Percentiles rank a stretch among this genome's conserved stretches.
Conservation (phyloP, 768 basidiomycete genomes). For the Auriscalpium orientale region DNA sequence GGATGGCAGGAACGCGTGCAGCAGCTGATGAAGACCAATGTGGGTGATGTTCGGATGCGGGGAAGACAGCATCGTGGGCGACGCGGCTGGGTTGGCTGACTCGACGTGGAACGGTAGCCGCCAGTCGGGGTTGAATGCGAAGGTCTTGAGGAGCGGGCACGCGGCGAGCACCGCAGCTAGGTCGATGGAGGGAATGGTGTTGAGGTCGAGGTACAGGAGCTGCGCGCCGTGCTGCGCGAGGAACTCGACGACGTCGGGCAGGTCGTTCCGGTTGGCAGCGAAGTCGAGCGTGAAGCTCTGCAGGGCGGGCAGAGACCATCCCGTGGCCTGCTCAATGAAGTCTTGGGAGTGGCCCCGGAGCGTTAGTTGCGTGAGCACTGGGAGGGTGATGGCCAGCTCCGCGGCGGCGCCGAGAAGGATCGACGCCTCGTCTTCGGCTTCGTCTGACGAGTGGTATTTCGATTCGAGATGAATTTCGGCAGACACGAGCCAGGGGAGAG, state of each 20-base stretch:
- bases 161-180: constrained; percentile 52
- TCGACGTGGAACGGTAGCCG: constrained; percentile 28
- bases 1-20: constrained; percentile 57
- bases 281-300: constrained; percentile 51
- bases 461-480: constrained; percentile 45
- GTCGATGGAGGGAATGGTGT: constrained; percentile 49
- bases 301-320: constrained; percentile 61
- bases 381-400: constrained; percentile 45
- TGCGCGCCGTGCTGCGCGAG: constrained; percentile 48
- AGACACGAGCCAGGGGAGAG: constrained; percentile 48
- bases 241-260: constrained; percentile 55
- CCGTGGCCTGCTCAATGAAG: constrained; percentile 61
- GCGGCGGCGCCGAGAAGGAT: constrained; percentile 52
- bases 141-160: constrained; percentile 53
- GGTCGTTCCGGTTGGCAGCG: constrained; percentile 34
- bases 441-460: neutral
- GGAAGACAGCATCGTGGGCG: constrained; percentile 24
- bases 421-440: constrained; percentile 31
- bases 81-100: constrained; percentile 8
- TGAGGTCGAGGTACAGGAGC: constrained; percentile 60
- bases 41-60: constrained; percentile 52
- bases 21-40: constrained; percentile 63
- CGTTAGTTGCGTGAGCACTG: constrained; percentile 53
- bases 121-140: constrained; percentile 77
- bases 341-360: constrained; percentile 53